Percentiles rank a stretch among this genome's conserved stretches.
phyloP scores from a whole-genome alignment of 129 eudicot genomes.

The Escallonia rubra region DNA sequence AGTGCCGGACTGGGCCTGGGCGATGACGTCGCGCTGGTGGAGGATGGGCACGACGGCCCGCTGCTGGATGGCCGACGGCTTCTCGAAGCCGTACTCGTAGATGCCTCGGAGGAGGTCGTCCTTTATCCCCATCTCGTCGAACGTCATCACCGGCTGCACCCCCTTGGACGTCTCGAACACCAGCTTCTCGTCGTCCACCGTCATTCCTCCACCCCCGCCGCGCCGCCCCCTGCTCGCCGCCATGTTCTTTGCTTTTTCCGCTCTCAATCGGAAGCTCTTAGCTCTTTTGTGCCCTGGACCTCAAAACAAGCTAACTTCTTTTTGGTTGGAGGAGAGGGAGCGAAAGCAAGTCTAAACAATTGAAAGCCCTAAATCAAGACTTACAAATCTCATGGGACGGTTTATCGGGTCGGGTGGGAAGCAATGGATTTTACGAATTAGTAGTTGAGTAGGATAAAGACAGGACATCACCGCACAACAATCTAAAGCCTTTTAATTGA shows the following conservation, averaged over 20 bases:
- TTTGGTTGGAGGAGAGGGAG: too few relatives aligned
- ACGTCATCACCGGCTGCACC: conserved; percentile 75
- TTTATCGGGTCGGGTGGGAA: too few relatives aligned
- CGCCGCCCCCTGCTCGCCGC: conserved; percentile 66
- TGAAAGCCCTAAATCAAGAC: too few relatives aligned
- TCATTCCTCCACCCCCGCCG: conserved; percentile 46
- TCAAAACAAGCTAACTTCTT: too few relatives aligned
- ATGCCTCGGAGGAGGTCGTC: conserved; percentile 90
- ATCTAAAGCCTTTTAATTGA: too few relatives aligned
- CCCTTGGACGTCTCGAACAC: conserved; percentile 78
- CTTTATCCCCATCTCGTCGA: conserved; percentile 94
- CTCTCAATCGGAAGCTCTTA: too few relatives aligned
- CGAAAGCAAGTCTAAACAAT: too few relatives aligned
- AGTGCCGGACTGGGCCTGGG: conserved; percentile 97
- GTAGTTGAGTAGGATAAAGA: too few relatives aligned
- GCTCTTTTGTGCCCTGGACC: too few relatives aligned
- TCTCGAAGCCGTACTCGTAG: conserved; percentile 83
- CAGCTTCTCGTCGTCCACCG: conserved; percentile 73
- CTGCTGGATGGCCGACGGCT: conserved; percentile 96
- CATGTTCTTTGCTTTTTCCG: conserved; percentile 36
- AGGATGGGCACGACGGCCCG: conserved; percentile 83
- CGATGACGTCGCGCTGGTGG: conserved; percentile 89
- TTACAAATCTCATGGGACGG: too few relatives aligned
- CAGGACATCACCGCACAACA: too few relatives aligned
- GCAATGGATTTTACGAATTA: too few relatives aligned